phyloP scores from a whole-genome alignment of 78 protist genomes.

The Tieghemostelium lacteum region DNA sequence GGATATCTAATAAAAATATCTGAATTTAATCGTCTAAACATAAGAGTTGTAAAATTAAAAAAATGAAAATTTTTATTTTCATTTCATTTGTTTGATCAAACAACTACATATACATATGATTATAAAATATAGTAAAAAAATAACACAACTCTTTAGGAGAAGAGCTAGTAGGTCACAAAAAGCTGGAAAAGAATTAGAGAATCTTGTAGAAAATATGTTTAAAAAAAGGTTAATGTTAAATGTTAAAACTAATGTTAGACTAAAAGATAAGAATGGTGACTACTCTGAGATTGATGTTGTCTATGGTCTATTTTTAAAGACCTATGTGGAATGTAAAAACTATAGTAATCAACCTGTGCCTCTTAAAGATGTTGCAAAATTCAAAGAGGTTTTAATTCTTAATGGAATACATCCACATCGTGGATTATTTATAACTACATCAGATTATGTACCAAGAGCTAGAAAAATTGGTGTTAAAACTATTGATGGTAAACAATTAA shows the following conservation, averaged over 20 bases:
- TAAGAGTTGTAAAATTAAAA: too few species aligned
- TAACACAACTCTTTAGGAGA: too few species aligned
- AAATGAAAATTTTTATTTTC: not conserved
- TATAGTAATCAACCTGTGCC: conserved; percentile 51
- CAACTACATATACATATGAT: not conserved
- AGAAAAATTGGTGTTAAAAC: conserved; percentile 36
- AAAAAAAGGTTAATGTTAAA: conserved; percentile 15
- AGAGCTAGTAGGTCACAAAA: too few species aligned
- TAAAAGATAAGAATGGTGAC: conserved; percentile 43
- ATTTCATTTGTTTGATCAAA: not conserved
- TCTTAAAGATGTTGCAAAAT: conserved; percentile 77
- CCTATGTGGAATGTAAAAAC: conserved; percentile 72
- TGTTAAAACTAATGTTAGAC: conserved; percentile 53
- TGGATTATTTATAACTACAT: conserved; percentile 53
- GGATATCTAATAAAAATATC: too few species aligned
- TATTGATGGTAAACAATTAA: conserved; percentile 46
- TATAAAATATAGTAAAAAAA: too few species aligned
- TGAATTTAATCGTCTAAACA: too few species aligned
- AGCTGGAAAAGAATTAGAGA: conserved; percentile 40
- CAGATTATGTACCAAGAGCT: conserved; percentile 48
- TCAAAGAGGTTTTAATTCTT: conserved; percentile 59
- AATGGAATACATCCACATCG: conserved; percentile 5
- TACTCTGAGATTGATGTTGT: conserved; percentile 73
- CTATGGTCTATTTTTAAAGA: conserved; percentile 55
- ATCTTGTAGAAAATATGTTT: conserved; percentile 21